Percentiles rank a stretch among this genome's conserved stretches.
Evolutionary conservation across 345 rosid genomes (phyloP).

Genomic region (Populus ilicifolia): DNA sequence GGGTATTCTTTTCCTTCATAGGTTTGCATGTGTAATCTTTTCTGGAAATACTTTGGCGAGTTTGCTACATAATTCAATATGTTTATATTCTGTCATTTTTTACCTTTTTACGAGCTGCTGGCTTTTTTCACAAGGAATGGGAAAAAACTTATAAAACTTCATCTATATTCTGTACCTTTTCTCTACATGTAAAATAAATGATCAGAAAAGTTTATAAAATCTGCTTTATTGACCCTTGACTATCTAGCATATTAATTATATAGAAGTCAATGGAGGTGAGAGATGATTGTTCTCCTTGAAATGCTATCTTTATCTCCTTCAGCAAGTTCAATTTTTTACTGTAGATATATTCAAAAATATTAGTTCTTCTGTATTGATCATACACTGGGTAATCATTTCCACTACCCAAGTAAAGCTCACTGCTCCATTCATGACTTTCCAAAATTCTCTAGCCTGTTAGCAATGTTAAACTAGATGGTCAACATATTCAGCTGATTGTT

Average conservation of each 20-base stretch:
- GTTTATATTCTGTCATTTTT: neutral
- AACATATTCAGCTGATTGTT: neutral
- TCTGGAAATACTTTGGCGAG: neutral
- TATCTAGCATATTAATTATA: neutral
- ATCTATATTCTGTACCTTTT: neutral
- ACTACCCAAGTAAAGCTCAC: neutral
- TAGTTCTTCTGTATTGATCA: neutral
- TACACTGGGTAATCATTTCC: neutral
- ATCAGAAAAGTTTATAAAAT: neutral
- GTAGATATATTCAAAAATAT: neutral
- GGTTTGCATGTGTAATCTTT: neutral
- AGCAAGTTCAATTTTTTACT: neutral
- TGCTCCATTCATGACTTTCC: neutral
- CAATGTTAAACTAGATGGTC: neutral
- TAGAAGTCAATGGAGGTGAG: neutral
- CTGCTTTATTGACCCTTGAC: neutral
- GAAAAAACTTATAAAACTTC: neutral
- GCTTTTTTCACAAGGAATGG: neutral
- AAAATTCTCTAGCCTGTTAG: neutral
- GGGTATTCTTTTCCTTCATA: neutral
- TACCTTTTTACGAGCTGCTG: neutral
- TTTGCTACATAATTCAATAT: neutral
- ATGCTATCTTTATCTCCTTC: neutral
- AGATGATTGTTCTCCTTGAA: neutral
- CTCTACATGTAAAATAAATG: neutral